Evolutionary conservation across 352 stramenopile genomes (phyloP).

Genomic region (Phytophthora pistaciae): DNA sequence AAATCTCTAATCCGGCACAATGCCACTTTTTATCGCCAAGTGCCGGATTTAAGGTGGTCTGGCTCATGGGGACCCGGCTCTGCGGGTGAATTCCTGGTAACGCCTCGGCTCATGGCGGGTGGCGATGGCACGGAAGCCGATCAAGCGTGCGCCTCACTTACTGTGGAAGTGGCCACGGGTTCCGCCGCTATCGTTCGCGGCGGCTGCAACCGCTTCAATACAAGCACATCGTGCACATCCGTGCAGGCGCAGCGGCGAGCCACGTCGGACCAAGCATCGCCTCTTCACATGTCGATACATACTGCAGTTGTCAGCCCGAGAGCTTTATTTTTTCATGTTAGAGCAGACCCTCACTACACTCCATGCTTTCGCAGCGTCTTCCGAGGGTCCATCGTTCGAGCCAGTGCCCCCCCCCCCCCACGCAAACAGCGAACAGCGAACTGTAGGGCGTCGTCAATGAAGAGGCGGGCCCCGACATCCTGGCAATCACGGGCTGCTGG

Average conservation of each 20-base stretch:
- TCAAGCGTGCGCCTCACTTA: conserved; percentile 11
- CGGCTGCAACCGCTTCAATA: not conserved
- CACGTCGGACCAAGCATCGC: conserved; percentile 17
- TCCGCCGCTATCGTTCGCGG: conserved; percentile 3
- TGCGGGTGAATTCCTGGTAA: conserved; percentile 11
- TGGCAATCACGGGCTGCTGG: not conserved
- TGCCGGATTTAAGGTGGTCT: too few species aligned
- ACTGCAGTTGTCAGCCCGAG: too few species aligned
- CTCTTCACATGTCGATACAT: too few species aligned
- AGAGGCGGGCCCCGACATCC: not conserved
- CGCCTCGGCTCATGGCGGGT: conserved; percentile 13
- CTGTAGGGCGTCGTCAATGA: not conserved
- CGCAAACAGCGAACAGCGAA: not conserved
- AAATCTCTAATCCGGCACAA: too few species aligned
- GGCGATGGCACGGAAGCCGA: conserved; percentile 8
- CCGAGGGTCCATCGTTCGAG: not conserved
- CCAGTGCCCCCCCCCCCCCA: too few species aligned
- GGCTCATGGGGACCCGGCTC: conserved; percentile 7
- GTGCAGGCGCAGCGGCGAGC: not conserved
- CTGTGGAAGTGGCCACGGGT: conserved; percentile 18
- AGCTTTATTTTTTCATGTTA: too few species aligned
- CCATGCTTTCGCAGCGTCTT: not conserved
- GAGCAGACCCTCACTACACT: too few species aligned
- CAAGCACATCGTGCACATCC: conserved; percentile 5
- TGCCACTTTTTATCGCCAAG: too few species aligned